These are phyloP conservation scores for Bacidia gigantensis DNA, from an alignment of 495 filamentous ascomycete genomes.

Conservation along the genomic window DNA sequence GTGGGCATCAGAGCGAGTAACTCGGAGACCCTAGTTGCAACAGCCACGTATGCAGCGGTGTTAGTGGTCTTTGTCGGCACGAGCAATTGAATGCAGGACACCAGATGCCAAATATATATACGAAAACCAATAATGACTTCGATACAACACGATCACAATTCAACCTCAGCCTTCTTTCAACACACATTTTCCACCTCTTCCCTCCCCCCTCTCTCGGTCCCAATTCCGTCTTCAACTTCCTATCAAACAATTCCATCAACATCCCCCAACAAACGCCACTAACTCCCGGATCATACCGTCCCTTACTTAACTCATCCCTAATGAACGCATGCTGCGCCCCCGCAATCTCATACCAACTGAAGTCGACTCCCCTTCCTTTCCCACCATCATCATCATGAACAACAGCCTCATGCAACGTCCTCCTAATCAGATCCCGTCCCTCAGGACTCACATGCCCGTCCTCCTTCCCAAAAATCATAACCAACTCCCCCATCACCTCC, in stretches of 20 bases:
- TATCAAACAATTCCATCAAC: conserved; percentile 69
- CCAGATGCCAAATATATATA: too few relatives aligned
- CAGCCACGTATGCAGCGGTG: conserved; percentile 9
- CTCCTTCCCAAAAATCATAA: conserved; percentile 63
- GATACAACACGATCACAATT: too few relatives aligned
- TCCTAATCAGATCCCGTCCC: conserved; percentile 75
- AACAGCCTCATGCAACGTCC: conserved; percentile 63
- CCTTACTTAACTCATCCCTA: conserved; percentile 87
- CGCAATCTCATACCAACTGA: conserved; percentile 78
- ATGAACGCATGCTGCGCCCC: conserved; percentile 95
- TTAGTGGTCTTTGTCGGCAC: conserved; percentile 9
- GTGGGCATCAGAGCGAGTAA: background rate
- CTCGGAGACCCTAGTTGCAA: conserved; percentile 2
- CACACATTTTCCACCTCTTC: conserved; percentile 26
- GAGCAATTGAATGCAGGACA: too few relatives aligned
- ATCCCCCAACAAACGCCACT: conserved; percentile 87
- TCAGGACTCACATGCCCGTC: conserved; percentile 82
- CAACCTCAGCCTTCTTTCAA: background rate
- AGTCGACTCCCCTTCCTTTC: conserved; percentile 58
- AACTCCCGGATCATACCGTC: conserved; percentile 79
- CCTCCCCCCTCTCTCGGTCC: too few relatives aligned
- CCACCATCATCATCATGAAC: too few relatives aligned
- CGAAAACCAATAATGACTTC: too few relatives aligned
- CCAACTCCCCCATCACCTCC: conserved; percentile 67
- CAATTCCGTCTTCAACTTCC: conserved; percentile 64